Evolutionary conservation across 177 flowering plant species (phyloP).

Genomic region (Vitis hybrid): DNA sequence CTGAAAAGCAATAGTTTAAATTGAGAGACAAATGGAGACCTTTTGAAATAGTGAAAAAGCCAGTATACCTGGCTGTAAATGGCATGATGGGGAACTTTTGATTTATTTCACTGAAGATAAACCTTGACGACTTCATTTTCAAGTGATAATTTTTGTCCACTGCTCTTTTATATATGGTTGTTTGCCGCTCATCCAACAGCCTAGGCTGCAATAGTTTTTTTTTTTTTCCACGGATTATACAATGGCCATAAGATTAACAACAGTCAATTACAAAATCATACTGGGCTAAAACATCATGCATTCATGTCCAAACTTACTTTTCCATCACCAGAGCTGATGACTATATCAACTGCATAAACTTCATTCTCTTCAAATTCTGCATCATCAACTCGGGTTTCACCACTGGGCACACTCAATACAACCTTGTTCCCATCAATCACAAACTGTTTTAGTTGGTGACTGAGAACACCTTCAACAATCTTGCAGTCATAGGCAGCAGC

Average conservation of each 20-base stretch:
- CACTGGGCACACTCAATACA: slow-evolving; percentile 60
- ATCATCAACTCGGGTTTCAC: slow-evolving; percentile 90
- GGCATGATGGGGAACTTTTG: slow-evolving; percentile 91
- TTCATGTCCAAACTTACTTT: slow-evolving; percentile 46
- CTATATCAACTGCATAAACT: slow-evolving; percentile 87
- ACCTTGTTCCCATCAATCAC: slow-evolving; percentile 98
- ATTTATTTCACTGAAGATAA: slow-evolving; percentile 84
- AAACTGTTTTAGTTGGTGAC: slow-evolving; percentile 91
- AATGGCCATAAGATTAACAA: no score
- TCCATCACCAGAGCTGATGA: slow-evolving; percentile 93
- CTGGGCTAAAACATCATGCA: no score
- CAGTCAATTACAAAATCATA: not conserved
- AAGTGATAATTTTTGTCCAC: slow-evolving; percentile 87
- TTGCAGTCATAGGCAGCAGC: slow-evolving; percentile 98
- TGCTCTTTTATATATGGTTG: slow-evolving; percentile 90
- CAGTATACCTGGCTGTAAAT: slow-evolving; percentile 62
- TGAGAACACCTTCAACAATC: slow-evolving; percentile 92
- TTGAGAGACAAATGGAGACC: no score
- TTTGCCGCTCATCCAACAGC: slow-evolving; percentile 84
- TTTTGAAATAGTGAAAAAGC: no score
- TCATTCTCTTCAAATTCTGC: slow-evolving; percentile 97
- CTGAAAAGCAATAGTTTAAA: no score
- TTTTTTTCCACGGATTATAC: no score
- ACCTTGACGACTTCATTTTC: slow-evolving; percentile 91
- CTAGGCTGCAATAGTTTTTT: slow-evolving; percentile 63